Percentiles rank a stretch among this genome's conserved stretches.
Evolutionary conservation across 2,329 filamentous ascomycete species (phyloP).

Genomic region (Orbilia javanica): DNA sequence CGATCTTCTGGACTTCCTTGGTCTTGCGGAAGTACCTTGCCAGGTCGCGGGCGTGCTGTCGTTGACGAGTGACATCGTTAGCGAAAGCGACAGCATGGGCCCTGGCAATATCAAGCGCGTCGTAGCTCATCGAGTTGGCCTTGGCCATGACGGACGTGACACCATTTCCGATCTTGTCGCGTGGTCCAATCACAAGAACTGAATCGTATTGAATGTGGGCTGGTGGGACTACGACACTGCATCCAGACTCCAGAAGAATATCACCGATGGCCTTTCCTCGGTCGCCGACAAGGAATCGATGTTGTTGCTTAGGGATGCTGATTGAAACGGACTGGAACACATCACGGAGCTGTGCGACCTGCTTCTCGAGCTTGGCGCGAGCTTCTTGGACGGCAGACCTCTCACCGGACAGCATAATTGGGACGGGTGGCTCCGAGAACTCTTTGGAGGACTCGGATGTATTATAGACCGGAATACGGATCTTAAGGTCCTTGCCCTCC

Average conservation of each 20-base stretch:
- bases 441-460: conserved; percentile 60
- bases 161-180: conserved; percentile 78
- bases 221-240: conserved; percentile 84
- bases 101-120: conserved; percentile 82
- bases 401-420: conserved; percentile 87
- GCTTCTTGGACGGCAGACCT: conserved; percentile 83
- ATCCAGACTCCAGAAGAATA: conserved; percentile 91
- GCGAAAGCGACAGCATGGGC: conserved; percentile 80
- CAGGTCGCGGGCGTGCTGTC: conserved; percentile 84
- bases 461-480: conserved; percentile 76
- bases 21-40: conserved; percentile 88
- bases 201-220: conserved; percentile 82
- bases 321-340: conserved; percentile 83
- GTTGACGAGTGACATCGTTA: conserved; percentile 69
- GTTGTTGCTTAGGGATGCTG: conserved; percentile 77
- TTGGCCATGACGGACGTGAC: conserved; percentile 88
- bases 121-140: conserved; percentile 84
- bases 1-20: conserved; percentile 83
- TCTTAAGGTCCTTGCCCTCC: conserved; percentile 78
- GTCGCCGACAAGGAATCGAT: conserved; percentile 94
- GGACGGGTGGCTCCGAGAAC: conserved; percentile 59
- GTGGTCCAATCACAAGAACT: conserved; percentile 85
- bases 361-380: conserved; percentile 82
- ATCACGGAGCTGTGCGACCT: conserved; percentile 79
- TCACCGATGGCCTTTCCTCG: conserved; percentile 82